Evolutionary conservation across 352 stramenopile genomes (phyloP).

Genomic region (Globisporangium alternatum): DNA sequence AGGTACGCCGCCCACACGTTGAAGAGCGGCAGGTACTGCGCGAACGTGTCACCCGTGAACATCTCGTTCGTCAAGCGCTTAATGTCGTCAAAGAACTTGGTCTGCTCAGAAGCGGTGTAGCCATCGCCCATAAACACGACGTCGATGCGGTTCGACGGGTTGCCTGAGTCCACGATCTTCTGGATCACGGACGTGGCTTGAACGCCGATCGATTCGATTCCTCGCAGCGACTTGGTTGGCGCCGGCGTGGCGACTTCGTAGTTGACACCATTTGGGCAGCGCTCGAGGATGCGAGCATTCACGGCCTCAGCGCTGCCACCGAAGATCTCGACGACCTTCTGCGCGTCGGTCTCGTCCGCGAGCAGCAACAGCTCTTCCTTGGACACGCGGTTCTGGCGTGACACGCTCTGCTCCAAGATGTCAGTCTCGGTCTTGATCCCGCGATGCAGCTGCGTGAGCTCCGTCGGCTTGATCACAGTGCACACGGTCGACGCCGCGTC

Average conservation of each 20-base stretch:
- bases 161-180: constrained; percentile 37
- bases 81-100: constrained; percentile 35
- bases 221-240: too few species aligned
- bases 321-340: constrained; percentile 19
- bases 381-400: constrained; percentile 18
- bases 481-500: constrained; percentile 7
- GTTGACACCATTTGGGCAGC: not conserved
- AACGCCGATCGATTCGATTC: too few species aligned
- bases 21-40: constrained; percentile 29
- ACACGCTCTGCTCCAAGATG: constrained; percentile 14
- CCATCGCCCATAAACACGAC: constrained; percentile 47
- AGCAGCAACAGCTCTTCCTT: constrained; percentile 14
- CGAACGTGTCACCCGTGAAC: constrained; percentile 30
- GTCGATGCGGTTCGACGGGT: constrained; percentile 36
- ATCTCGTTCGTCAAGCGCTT: constrained; percentile 34
- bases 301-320: not conserved
- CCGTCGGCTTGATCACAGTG: constrained; percentile 15
- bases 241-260: too few species aligned
- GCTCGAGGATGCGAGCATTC: not conserved
- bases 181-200: constrained; percentile 5
- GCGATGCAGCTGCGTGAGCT: constrained; percentile 18
- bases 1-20: constrained; percentile 27
- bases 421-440: constrained; percentile 11
- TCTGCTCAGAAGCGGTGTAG: constrained; percentile 28
- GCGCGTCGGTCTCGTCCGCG: constrained; percentile 4